These are phyloP conservation scores for Malus hybrid DNA, from an alignment of 331 rosid genomes.

Conservation along the genomic window DNA sequence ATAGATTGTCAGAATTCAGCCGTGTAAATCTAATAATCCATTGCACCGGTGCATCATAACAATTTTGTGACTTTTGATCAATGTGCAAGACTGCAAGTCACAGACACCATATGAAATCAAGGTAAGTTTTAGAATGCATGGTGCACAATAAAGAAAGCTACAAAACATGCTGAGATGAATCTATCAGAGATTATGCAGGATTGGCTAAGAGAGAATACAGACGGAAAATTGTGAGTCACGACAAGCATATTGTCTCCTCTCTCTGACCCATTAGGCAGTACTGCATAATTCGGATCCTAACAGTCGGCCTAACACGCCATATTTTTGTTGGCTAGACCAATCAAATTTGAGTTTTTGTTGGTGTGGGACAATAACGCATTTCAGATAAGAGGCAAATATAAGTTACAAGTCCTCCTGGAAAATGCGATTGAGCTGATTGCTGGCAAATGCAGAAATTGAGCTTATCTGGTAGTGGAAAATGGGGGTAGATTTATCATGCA, in stretches of 20 bases:
- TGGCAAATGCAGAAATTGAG: not conserved
- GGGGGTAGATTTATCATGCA: not conserved
- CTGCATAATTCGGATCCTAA: not conserved
- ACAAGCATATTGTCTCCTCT: slow-evolving; percentile 3
- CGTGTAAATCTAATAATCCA: not conserved
- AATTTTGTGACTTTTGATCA: too few relatives aligned
- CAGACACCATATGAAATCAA: not conserved
- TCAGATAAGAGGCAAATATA: slow-evolving; percentile 24
- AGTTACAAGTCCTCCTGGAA: not conserved
- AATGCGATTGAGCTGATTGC: not conserved
- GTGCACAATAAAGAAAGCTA: slow-evolving; percentile 59
- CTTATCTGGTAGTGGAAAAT: not conserved
- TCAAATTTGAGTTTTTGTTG: slow-evolving; percentile 5
- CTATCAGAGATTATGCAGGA: slow-evolving; percentile 33
- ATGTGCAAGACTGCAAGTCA: not conserved
- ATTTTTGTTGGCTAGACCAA: slow-evolving; percentile 23
- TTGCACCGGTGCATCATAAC: not conserved
- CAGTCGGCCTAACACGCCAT: slow-evolving; percentile 8
- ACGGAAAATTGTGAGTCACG: slow-evolving; percentile 12
- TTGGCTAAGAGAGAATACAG: slow-evolving; percentile 29
- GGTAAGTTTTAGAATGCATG: slow-evolving; percentile 51
- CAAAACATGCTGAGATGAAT: slow-evolving; percentile 38
- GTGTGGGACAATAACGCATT: slow-evolving; percentile 15
- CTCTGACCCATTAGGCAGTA: not conserved
- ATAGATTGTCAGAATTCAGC: not conserved